phyloP scores from a whole-genome alignment of 2,329 filamentous ascomycete species.

The Ciborinia camelliae region DNA sequence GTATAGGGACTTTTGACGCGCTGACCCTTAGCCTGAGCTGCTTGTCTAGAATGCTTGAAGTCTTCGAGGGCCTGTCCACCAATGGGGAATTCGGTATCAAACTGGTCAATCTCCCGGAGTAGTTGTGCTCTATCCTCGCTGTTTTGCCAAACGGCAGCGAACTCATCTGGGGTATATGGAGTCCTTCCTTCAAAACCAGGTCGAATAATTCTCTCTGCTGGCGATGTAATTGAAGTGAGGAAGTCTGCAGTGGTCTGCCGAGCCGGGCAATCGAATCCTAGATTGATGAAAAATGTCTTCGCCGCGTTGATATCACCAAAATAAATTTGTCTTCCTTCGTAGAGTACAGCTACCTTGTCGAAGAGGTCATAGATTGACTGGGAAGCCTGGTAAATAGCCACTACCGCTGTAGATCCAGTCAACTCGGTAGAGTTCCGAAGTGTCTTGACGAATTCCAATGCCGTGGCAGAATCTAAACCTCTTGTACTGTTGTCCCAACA shows the following conservation, averaged over 20 bases:
- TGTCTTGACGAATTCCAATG: constrained; percentile 68
- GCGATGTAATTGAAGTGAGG: constrained; percentile 68
- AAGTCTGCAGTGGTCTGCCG: constrained; percentile 60
- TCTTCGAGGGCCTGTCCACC: constrained; percentile 37
- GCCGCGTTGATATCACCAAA: constrained; percentile 63
- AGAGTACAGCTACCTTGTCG: constrained; percentile 66
- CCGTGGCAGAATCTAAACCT: constrained; percentile 70
- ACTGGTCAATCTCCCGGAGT: constrained; percentile 49
- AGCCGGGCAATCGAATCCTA: constrained; percentile 70
- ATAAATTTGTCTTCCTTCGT: constrained; percentile 68
- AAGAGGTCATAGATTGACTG: constrained; percentile 62
- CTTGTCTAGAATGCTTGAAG: constrained; percentile 43
- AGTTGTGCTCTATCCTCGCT: constrained; percentile 45
- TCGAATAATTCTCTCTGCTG: constrained; percentile 54
- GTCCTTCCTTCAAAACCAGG: constrained; percentile 55
- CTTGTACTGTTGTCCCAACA: constrained; percentile 76
- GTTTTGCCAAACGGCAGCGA: constrained; percentile 49
- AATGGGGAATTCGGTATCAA: constrained; percentile 44
- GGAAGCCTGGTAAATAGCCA: constrained; percentile 71
- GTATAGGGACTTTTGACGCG: constrained; percentile 77
- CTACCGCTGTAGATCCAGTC: constrained; percentile 56
- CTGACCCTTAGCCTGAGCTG: constrained; percentile 31
- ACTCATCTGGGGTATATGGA: constrained; percentile 53
- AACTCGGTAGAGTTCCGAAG: constrained; percentile 64
- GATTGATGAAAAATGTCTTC: constrained; percentile 64